Conservation (phyloP, 1,284 basidiomycete species). For the Malassezia psittaci region DNA sequence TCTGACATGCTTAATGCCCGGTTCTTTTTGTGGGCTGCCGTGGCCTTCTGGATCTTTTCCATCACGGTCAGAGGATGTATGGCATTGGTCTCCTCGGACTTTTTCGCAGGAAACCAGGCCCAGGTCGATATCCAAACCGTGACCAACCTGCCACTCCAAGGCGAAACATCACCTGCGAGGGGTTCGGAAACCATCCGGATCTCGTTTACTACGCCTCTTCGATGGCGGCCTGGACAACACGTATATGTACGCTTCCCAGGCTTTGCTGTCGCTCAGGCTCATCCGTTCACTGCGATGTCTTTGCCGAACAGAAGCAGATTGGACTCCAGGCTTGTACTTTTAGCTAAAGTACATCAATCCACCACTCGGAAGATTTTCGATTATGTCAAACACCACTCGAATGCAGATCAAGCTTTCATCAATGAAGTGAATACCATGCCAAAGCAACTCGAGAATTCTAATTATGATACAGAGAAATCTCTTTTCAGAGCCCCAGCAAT, state of each 20-base stretch:
- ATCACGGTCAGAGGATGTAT: background rate
- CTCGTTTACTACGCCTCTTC: slow-evolving; percentile 5
- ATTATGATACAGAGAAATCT: background rate
- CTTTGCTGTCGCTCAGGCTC: slow-evolving; percentile 2
- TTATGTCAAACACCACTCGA: background rate
- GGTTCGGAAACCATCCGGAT: background rate
- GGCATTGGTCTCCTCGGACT: slow-evolving; percentile 11
- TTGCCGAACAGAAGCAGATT: background rate
- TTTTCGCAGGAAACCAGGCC: slow-evolving; percentile 6
- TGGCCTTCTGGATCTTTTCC: slow-evolving; percentile 14
- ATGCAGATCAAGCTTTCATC: background rate
- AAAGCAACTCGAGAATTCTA: background rate
- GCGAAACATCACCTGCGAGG: background rate
- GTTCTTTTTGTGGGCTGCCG: slow-evolving; percentile 7
- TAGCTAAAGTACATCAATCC: background rate
- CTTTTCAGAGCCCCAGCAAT: background rate
- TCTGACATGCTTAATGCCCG: background rate
- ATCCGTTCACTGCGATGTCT: slow-evolving; percentile 12
- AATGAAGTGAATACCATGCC: background rate
- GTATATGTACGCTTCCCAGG: slow-evolving; percentile 15
- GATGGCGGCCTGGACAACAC: slow-evolving; percentile 15
- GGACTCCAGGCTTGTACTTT: background rate
- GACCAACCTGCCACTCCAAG: background rate
- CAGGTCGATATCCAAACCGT: slow-evolving; percentile 2
- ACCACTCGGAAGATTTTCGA: background rate